A percentile compares a stretch with the other conserved stretches of the same genome.
Evolutionary conservation across 2,329 filamentous ascomycete genomes (phyloP).

Genomic region (Pochonia chlamydosporia): DNA sequence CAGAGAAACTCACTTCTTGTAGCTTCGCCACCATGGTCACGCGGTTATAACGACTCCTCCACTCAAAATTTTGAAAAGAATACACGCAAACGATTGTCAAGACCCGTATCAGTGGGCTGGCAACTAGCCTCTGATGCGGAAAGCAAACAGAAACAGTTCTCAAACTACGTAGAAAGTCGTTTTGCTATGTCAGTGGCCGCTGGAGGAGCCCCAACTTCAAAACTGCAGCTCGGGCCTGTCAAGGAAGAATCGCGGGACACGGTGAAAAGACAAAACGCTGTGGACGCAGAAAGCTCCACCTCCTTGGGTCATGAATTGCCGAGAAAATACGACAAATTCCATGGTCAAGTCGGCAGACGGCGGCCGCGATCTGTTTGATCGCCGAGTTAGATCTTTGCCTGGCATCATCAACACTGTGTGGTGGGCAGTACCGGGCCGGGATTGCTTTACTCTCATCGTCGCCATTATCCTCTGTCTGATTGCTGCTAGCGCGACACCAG

Average conservation of each 20-base stretch:
- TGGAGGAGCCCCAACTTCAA: neutral
- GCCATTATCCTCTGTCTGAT: constrained; percentile 58
- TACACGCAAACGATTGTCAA: constrained; percentile 41
- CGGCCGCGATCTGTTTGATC: neutral
- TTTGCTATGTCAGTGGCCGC: neutral
- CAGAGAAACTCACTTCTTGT: neutral
- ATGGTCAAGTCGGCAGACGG: neutral
- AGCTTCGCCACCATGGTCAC: neutral
- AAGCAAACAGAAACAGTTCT: constrained; percentile 4
- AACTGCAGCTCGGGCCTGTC: neutral
- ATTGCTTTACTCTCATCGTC: constrained; percentile 49
- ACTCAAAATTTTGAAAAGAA: constrained; percentile 39
- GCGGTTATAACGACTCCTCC: neutral
- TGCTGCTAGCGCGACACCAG: constrained; percentile 62
- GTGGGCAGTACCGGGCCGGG: constrained; percentile 50
- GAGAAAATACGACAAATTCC: neutral
- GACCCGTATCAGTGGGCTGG: constrained; percentile 38
- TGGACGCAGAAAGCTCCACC: neutral
- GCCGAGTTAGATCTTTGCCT: neutral
- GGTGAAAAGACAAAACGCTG: neutral
- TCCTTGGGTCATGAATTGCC: neutral
- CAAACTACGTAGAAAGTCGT: constrained; percentile 4
- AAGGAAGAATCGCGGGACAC: neutral
- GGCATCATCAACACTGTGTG: constrained; percentile 54
- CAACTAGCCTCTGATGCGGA: neutral